These are phyloP conservation scores for Pisolithus sp. DNA, from an alignment of 768 basidiomycete species.

Conservation along the genomic window DNA sequence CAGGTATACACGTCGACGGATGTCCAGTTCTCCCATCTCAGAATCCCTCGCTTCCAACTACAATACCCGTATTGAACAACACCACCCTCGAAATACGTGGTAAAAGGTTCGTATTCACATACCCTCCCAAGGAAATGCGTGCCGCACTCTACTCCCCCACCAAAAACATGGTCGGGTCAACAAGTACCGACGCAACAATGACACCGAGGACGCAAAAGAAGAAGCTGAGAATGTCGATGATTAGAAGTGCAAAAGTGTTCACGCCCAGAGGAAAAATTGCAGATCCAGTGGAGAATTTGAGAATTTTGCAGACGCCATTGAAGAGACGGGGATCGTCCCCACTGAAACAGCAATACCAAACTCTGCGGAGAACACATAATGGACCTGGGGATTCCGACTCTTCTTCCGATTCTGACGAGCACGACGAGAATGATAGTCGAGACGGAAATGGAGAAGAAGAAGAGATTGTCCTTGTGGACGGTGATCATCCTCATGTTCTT, in stretches of 20 bases:
- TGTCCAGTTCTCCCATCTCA: conserved; percentile 50
- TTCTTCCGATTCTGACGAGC: conserved; percentile 1
- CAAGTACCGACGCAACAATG: conserved; percentile 1
- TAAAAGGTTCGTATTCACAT: conserved; percentile 66
- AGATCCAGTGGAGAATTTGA: conserved; percentile 57
- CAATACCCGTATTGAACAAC: conserved; percentile 59
- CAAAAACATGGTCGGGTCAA: conserved; percentile 11
- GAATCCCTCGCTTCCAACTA: conserved; percentile 33
- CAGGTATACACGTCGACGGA: conserved; percentile 57
- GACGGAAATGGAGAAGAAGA: conserved; percentile 38
- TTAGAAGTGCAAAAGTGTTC: conserved; percentile 68
- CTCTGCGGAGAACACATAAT: not conserved
- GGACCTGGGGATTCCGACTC: not conserved
- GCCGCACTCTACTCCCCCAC: conserved; percentile 39
- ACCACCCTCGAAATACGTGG: conserved; percentile 62
- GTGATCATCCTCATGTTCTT: conserved; percentile 58
- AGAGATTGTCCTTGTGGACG: conserved; percentile 57
- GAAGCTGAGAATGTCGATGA: conserved; percentile 67
- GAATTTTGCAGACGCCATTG: conserved; percentile 47
- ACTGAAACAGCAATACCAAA: conserved; percentile 3
- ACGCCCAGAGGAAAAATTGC: conserved; percentile 49
- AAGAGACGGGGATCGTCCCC: conserved; percentile 10
- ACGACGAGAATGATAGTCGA: conserved; percentile 11
- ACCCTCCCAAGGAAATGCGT: conserved; percentile 69
- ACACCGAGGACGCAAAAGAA: conserved; percentile 22